These are phyloP conservation scores for Haplosporangium sp. DNA, from an alignment of 371 early-diverging fungal species.

Conservation along the genomic window DNA sequence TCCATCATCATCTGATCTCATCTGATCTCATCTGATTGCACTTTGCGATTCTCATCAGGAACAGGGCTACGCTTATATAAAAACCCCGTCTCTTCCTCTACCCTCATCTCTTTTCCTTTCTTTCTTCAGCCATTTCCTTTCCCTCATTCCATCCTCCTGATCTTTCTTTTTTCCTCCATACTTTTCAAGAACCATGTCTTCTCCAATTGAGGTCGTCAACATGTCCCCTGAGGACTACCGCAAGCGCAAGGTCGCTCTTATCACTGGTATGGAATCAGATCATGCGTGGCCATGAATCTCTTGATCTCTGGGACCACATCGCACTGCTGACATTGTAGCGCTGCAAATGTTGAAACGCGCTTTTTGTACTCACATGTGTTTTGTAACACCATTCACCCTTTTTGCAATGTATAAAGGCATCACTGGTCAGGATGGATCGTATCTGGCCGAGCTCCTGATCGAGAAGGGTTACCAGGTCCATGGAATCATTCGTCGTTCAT, in stretches of 20 bases:
- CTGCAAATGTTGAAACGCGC: neutral
- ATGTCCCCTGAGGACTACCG: constrained; percentile 67
- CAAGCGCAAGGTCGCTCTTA: constrained; percentile 74
- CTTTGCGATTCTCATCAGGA: too few species aligned
- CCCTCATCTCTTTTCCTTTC: neutral
- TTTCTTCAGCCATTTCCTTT: constrained; percentile 11
- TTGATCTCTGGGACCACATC: neutral
- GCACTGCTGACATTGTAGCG: too few species aligned
- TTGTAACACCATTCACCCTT: neutral
- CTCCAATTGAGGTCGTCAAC: constrained; percentile 55
- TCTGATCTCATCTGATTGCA: too few species aligned
- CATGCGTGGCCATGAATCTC: neutral
- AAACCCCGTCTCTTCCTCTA: too few species aligned
- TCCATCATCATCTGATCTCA: too few species aligned
- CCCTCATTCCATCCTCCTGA: neutral
- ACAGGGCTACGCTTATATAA: too few species aligned
- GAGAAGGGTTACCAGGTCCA: constrained; percentile 84
- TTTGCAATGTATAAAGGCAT: constrained; percentile 62
- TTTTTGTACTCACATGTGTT: neutral
- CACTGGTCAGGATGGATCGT: constrained; percentile 88
- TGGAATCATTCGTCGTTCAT: constrained; percentile 84
- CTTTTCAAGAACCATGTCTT: constrained; percentile 16
- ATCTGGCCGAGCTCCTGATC: constrained; percentile 80
- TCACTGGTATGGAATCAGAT: constrained; percentile 63
- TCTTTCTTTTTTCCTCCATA: neutral